Conservation (phyloP, 2,329 filamentous ascomycete species). For the Talaromyces sp. region DNA sequence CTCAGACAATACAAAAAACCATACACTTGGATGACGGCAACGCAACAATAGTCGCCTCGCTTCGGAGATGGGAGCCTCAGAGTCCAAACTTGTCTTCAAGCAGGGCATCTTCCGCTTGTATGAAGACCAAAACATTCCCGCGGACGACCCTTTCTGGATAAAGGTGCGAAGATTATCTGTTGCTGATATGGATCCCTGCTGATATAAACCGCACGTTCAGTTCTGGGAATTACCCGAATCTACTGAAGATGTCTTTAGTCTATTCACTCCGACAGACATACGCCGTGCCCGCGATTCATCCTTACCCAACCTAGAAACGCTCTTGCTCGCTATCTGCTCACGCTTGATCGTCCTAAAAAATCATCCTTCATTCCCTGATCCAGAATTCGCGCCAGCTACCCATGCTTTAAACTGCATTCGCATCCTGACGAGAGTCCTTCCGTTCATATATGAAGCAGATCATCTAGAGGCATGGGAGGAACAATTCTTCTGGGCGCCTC, state of each 20-base stretch:
- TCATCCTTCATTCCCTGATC: constrained; percentile 85
- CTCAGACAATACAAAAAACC: neutral
- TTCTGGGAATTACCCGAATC: constrained; percentile 98
- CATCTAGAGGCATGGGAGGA: constrained; percentile 82
- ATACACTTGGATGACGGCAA: constrained; percentile 17
- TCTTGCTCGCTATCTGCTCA: constrained; percentile 78
- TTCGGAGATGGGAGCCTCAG: constrained; percentile 82
- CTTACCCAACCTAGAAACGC: constrained; percentile 82
- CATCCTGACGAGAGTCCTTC: constrained; percentile 81
- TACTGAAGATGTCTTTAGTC: constrained; percentile 91
- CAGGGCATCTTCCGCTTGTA: constrained; percentile 95
- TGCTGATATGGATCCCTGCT: neutral
- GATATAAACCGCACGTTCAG: constrained; percentile 43
- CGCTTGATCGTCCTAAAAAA: constrained; percentile 78
- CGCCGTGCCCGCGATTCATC: constrained; percentile 82
- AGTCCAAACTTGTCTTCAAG: constrained; percentile 98
- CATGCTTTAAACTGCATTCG: constrained; percentile 95
- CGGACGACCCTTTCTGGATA: constrained; percentile 89
- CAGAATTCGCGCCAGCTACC: constrained; percentile 74
- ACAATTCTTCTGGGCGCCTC: constrained; percentile 82
- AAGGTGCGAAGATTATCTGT: constrained; percentile 55
- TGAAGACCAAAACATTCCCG: constrained; percentile 82
- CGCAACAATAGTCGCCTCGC: constrained; percentile 26
- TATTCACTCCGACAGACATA: constrained; percentile 86
- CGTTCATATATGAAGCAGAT: constrained; percentile 89